Evolutionary conservation across 345 rosid species (phyloP).

Genomic region (Acer campestre): DNA sequence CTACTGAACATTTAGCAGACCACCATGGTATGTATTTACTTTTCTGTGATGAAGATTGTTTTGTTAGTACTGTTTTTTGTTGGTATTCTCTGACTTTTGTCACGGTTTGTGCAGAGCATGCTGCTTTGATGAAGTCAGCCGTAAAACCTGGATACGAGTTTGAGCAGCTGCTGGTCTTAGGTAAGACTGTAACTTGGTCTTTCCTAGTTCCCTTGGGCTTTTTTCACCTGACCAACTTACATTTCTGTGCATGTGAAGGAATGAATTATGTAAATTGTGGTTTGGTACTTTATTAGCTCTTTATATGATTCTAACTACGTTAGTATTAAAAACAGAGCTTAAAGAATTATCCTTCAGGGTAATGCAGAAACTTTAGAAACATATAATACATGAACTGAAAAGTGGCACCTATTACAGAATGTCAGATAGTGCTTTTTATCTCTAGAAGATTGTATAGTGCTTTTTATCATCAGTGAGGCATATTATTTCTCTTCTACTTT

Average conservation of each 20-base stretch:
- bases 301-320: background rate
- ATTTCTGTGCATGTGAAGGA: background rate
- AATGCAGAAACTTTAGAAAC: background rate
- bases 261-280: background rate
- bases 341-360: background rate
- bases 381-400: background rate
- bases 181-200: slow-evolving; percentile 39
- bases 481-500: background rate
- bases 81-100: slow-evolving; percentile 30
- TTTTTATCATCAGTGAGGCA: background rate
- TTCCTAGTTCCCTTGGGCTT: background rate
- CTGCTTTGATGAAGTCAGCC: slow-evolving; percentile 59
- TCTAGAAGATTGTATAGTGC: background rate
- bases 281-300: background rate
- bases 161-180: slow-evolving; percentile 80
- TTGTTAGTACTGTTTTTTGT: slow-evolving; percentile 10
- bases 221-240: background rate
- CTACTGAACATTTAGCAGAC: slow-evolving; percentile 87
- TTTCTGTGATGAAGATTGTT: slow-evolving; percentile 1
- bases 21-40: slow-evolving; percentile 68
- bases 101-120: slow-evolving; percentile 60
- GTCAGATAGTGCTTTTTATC: background rate
- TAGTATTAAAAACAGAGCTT: background rate
- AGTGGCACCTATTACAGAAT: background rate
- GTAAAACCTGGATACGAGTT: slow-evolving; percentile 83